Conservation (phyloP, 768 basidiomycete species). For the Leccinum rimulosum region DNA sequence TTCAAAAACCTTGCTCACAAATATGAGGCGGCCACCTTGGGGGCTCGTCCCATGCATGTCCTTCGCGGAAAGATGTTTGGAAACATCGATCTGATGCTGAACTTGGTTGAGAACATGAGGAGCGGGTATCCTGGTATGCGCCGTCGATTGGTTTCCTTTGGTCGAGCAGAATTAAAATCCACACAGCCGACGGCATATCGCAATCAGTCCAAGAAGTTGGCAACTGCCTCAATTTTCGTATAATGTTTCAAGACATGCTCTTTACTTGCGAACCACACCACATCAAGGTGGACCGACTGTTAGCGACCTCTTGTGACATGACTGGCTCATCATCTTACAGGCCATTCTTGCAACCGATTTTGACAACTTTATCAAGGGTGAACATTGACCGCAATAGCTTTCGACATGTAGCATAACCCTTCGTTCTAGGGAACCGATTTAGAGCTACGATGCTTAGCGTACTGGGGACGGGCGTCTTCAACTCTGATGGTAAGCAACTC, state of each 20-base stretch:
- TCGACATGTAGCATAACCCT: neutral
- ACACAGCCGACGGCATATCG: conserved; percentile 42
- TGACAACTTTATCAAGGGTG: conserved; percentile 58
- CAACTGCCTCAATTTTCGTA: conserved; percentile 43
- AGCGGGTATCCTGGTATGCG: conserved; percentile 50
- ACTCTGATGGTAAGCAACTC: conserved; percentile 52
- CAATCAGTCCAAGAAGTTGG: conserved; percentile 37
- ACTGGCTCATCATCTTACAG: conserved; percentile 8
- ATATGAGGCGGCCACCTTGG: conserved; percentile 41
- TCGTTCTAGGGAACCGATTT: conserved; percentile 33
- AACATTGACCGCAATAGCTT: neutral
- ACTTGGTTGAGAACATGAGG: conserved; percentile 35
- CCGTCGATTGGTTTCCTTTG: neutral
- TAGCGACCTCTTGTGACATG: neutral
- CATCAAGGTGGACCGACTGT: conserved; percentile 38
- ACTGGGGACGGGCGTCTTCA: conserved; percentile 66
- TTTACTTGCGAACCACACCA: conserved; percentile 53
- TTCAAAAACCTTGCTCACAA: conserved; percentile 29
- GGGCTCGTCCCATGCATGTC: conserved; percentile 44
- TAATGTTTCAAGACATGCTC: conserved; percentile 45
- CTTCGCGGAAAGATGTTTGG: conserved; percentile 40
- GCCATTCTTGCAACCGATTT: conserved; percentile 57
- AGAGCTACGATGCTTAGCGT: conserved; percentile 43
- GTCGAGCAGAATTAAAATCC: neutral
- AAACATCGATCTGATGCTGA: conserved; percentile 43